Conservation (phyloP, 139 green algal species). For the Nannochloris sp. region DNA sequence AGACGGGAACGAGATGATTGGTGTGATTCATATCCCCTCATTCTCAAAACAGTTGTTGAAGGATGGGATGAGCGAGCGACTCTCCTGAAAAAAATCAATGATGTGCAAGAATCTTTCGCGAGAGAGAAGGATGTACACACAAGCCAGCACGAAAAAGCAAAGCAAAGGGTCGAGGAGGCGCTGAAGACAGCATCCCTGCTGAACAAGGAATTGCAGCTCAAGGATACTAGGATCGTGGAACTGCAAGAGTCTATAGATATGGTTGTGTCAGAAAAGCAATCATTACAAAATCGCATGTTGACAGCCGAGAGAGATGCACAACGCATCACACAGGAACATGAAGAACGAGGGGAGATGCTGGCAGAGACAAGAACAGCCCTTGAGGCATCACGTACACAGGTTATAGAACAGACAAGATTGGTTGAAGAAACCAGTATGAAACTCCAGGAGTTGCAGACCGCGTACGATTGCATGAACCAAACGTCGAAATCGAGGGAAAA, state of each 20-base stretch:
- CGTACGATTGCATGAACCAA: not conserved
- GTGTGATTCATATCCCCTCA: not conserved
- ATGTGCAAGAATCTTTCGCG: not conserved
- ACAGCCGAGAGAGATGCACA: constrained; percentile 2
- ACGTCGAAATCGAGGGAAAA: not conserved
- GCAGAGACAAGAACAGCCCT: too few species aligned
- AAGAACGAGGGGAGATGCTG: not conserved
- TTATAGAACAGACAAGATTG: too few species aligned
- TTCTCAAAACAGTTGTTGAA: not conserved
- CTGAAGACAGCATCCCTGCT: not conserved
- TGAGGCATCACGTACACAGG: too few species aligned
- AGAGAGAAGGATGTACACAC: not conserved
- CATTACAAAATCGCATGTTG: not conserved
- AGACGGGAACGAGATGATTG: not conserved
- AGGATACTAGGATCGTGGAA: not conserved
- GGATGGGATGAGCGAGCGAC: not conserved
- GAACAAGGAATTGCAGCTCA: not conserved
- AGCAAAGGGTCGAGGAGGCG: not conserved
- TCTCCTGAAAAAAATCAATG: not conserved
- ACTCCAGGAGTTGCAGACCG: too few species aligned
- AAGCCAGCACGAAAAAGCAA: not conserved
- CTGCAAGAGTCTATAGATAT: constrained; percentile 6
- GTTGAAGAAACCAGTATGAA: too few species aligned
- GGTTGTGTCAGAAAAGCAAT: constrained; percentile 33
- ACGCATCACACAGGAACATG: constrained; percentile 18